Evolutionary conservation across 352 stramenopile genomes (phyloP).

Genomic region (Phytophthora aleatoria): DNA sequence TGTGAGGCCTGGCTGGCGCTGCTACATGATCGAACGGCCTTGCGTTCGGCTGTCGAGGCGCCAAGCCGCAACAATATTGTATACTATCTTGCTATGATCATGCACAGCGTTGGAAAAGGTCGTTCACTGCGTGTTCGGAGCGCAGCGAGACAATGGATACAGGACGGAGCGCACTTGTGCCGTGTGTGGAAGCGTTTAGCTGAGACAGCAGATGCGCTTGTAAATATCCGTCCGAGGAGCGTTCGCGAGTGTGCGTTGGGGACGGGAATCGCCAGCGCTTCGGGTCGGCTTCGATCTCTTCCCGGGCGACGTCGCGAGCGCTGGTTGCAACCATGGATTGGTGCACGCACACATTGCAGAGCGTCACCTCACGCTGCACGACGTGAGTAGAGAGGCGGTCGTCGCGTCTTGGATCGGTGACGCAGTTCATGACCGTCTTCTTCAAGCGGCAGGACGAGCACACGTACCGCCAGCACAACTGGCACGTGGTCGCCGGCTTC

Average conservation of each 20-base stretch:
- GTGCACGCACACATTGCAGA: conserved; percentile 49
- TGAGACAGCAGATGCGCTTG: conserved; percentile 21
- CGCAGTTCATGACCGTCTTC: conserved; percentile 40
- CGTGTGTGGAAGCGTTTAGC: conserved; percentile 8
- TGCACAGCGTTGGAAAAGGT: conserved; percentile 34
- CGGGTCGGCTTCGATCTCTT: conserved; percentile 38
- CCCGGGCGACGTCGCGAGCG: conserved; percentile 39
- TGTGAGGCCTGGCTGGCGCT: neutral
- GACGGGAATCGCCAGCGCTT: conserved; percentile 29
- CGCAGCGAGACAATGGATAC: conserved; percentile 19
- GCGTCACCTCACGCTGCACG: conserved; percentile 39
- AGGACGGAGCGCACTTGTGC: conserved; percentile 17
- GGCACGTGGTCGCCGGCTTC: conserved; percentile 41
- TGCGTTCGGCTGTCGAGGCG: conserved; percentile 23
- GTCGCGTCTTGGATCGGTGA: conserved; percentile 30
- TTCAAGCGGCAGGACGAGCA: conserved; percentile 62
- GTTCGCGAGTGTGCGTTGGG: conserved; percentile 15
- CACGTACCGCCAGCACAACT: conserved; percentile 54
- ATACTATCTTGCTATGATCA: conserved; percentile 16
- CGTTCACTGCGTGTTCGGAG: conserved; percentile 26
- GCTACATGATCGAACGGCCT: conserved; percentile 21
- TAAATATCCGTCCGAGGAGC: conserved; percentile 17
- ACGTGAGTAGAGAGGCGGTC: conserved; percentile 28
- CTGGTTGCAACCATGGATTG: conserved; percentile 41
- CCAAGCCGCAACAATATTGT: conserved; percentile 23